Conservation (phyloP, 106 monocot species). For the Allium sativum region DNA sequence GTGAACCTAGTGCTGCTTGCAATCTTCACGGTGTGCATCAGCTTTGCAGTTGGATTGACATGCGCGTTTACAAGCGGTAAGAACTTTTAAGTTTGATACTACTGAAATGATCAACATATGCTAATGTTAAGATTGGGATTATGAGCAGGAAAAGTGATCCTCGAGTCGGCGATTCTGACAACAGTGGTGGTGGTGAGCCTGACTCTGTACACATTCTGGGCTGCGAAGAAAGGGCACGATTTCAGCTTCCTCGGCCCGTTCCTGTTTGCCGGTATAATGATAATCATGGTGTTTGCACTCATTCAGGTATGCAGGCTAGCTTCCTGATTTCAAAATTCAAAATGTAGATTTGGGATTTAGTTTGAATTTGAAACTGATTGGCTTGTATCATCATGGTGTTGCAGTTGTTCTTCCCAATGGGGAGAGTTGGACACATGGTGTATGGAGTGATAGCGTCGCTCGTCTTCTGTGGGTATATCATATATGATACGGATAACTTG, state of each 20-base stretch:
- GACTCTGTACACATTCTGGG: slow-evolving; percentile 57
- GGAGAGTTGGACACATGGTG: slow-evolving; percentile 13
- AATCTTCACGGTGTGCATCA: slow-evolving; percentile 54
- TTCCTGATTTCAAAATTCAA: not conserved
- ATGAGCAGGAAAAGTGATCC: slow-evolving; percentile 26
- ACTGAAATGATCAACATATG: not conserved
- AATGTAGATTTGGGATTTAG: not conserved
- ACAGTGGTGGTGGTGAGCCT: slow-evolving; percentile 34
- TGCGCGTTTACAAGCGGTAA: slow-evolving; percentile 73
- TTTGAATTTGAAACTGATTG: not conserved
- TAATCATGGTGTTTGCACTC: slow-evolving; percentile 22
- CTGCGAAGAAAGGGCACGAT: not conserved
- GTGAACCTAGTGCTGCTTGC: slow-evolving; percentile 57
- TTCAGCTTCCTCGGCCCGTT: slow-evolving; percentile 4
- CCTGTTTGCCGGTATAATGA: not conserved
- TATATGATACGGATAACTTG: slow-evolving; percentile 35
- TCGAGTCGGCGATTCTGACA: slow-evolving; percentile 39
- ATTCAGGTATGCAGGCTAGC: slow-evolving; percentile 22
- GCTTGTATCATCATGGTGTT: not conserved
- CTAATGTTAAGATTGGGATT: slow-evolving; percentile 7
- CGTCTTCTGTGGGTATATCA: slow-evolving; percentile 39
- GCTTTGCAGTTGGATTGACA: slow-evolving; percentile 59
- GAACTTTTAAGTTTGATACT: too few species aligned
- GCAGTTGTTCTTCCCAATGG: slow-evolving; percentile 41
- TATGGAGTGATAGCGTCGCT: slow-evolving; percentile 27